Percentiles rank a stretch among this genome's conserved stretches.
phyloP scores from a whole-genome alignment of 208 protist genomes.

The Crithidia mellificae region DNA sequence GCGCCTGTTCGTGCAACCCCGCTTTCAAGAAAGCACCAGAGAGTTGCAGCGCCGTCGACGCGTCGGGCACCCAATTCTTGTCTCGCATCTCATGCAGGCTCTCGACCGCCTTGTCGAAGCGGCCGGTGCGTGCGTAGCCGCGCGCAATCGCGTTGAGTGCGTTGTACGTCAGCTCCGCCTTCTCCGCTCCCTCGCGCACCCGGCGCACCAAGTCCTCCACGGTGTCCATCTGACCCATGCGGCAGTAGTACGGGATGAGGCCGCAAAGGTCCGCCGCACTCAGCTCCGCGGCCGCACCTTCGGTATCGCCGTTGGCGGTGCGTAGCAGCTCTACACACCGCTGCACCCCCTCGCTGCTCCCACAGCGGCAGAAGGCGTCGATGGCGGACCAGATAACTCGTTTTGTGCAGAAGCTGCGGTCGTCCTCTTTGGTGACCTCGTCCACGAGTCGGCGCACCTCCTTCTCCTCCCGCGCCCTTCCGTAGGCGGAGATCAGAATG shows the following conservation, averaged over 20 bases:
- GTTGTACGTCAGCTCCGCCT: slow-evolving; percentile 56
- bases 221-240: slow-evolving; percentile 72
- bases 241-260: slow-evolving; percentile 86
- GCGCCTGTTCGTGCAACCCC: slow-evolving; percentile 85
- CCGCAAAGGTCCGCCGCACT: slow-evolving; percentile 42
- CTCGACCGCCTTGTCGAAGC: slow-evolving; percentile 88
- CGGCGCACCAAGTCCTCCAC: slow-evolving; percentile 64
- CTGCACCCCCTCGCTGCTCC: slow-evolving; percentile 50
- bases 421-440: slow-evolving; percentile 41
- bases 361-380: slow-evolving; percentile 87
- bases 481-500: slow-evolving; percentile 81
- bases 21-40: slow-evolving; percentile 84
- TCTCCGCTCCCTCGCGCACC: slow-evolving; percentile 15
- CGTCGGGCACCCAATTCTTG: slow-evolving; percentile 79
- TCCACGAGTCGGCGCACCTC: slow-evolving; percentile 70
- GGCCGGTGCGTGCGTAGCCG: slow-evolving; percentile 68
- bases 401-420: slow-evolving; percentile 43
- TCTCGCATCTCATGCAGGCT: slow-evolving; percentile 78
- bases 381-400: slow-evolving; percentile 74
- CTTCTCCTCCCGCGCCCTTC: slow-evolving; percentile 50
- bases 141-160: slow-evolving; percentile 82
- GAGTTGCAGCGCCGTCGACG: slow-evolving; percentile 73
- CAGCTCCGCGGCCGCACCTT: slow-evolving; percentile 12
- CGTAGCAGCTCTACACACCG: slow-evolving; percentile 55
- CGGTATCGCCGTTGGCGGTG: not conserved